Conservation (phyloP, 768 basidiomycete species). For the Boletus sp. region DNA sequence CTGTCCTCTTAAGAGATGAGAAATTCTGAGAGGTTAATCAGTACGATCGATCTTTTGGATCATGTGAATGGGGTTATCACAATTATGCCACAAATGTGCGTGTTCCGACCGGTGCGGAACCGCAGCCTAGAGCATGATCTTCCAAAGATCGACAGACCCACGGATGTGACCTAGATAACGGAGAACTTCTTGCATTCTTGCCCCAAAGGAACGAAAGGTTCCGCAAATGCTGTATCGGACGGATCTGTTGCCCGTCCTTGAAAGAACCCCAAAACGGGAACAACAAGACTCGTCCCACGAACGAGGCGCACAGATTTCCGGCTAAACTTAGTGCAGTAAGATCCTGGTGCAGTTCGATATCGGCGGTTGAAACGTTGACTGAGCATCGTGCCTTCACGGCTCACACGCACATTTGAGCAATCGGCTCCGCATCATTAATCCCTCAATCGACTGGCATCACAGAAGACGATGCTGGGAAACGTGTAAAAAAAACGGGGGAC, state of each 20-base stretch:
- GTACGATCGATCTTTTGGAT: slow-evolving; percentile 3
- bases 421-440: not conserved
- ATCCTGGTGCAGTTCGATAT: not conserved
- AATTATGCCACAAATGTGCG: not conserved
- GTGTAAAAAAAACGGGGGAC: not conserved
- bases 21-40: not conserved
- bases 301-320: slow-evolving; percentile 1
- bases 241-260: slow-evolving; percentile 1
- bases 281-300: slow-evolving; percentile 10
- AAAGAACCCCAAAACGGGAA: slow-evolving; percentile 3
- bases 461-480: not conserved
- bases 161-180: not conserved
- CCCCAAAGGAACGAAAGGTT: not conserved
- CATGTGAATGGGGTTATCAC: not conserved
- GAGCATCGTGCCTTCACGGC: not conserved
- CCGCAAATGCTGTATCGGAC: slow-evolving; percentile 3
- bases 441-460: not conserved
- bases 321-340: not conserved
- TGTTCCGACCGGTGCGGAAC: slow-evolving; percentile 1
- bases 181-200: not conserved
- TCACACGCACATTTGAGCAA: not conserved
- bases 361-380: slow-evolving; percentile 2
- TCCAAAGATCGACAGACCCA: slow-evolving; percentile 11
- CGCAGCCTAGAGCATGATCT: not conserved
- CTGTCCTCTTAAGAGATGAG: not conserved